phyloP scores from a whole-genome alignment of 2,329 filamentous ascomycete species.

The Arthrobotrys conoides region DNA sequence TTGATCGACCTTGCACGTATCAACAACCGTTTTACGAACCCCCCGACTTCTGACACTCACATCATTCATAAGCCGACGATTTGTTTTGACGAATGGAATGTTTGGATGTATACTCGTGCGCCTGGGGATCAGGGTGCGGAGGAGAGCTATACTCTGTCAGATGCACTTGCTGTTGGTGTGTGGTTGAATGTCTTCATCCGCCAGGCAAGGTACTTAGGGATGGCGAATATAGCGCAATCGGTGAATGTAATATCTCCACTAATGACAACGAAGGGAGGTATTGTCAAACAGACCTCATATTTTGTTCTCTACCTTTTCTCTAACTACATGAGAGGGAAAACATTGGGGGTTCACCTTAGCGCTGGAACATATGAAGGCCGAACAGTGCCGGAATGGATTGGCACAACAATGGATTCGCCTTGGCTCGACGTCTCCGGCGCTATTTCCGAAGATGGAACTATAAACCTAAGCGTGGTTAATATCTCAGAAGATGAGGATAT shows the following conservation, averaged over 20 bases:
- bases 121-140: conserved; percentile 80
- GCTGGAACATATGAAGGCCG: conserved; percentile 76
- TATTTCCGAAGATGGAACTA: conserved; percentile 71
- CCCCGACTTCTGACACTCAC: conserved; percentile 62
- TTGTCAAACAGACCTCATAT: conserved; percentile 81
- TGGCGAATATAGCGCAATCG: conserved; percentile 83
- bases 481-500: conserved; percentile 75
- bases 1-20: conserved; percentile 82
- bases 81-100: conserved; percentile 89
- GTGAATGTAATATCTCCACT: conserved; percentile 84
- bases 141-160: conserved; percentile 80
- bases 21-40: conserved; percentile 70
- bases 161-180: conserved; percentile 80
- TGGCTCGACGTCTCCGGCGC: conserved; percentile 79
- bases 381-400: conserved; percentile 77
- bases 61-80: conserved; percentile 78
- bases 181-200: conserved; percentile 84
- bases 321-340: conserved; percentile 80
- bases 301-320: conserved; percentile 80
- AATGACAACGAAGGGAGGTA: conserved; percentile 77
- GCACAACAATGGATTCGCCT: conserved; percentile 77
- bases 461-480: conserved; percentile 81
- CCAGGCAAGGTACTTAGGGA: conserved; percentile 78
- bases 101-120: conserved; percentile 81
- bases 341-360: conserved; percentile 76